Evolutionary conservation across 108 stramenopile species (phyloP).

Genomic region (Cylindrotheca closterium): DNA sequence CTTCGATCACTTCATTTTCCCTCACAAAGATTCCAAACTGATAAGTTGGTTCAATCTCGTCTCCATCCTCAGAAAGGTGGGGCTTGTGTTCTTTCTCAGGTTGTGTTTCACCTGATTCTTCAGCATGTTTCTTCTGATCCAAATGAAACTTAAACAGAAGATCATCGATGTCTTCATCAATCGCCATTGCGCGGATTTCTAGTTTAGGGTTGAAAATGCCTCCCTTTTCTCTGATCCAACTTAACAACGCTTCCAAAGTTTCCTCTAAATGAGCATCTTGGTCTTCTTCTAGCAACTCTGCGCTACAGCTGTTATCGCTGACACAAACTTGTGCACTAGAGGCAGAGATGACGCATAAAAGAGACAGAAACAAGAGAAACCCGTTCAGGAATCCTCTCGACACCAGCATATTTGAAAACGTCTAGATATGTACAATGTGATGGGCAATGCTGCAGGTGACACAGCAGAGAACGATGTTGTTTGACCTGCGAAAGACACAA

Average conservation of each 20-base stretch:
- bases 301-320: not conserved
- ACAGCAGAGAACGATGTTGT: no score
- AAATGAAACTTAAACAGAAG: no score
- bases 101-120: not conserved
- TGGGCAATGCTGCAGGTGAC: no score
- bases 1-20: constrained; percentile 28
- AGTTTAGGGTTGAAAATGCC: constrained; percentile 40
- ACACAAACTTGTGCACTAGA: not conserved
- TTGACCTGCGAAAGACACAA: no score
- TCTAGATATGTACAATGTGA: no score
- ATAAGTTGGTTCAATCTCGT: constrained; percentile 6
- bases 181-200: constrained; percentile 14
- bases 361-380: not conserved
- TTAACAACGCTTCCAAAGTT: not conserved
- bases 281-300: not conserved
- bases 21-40: constrained; percentile 43
- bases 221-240: constrained; percentile 6
- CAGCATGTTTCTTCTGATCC: no score
- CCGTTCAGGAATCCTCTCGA: no score
- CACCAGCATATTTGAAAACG: no score
- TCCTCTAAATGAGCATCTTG: not conserved
- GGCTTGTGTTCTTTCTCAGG: no score
- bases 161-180: not conserved
- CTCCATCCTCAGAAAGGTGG: no score
- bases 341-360: not conserved